Base-by-base conservation (phyloP, 202 grass and related monocot genomes). In the Miscanthus sacchariflorus region DNA sequence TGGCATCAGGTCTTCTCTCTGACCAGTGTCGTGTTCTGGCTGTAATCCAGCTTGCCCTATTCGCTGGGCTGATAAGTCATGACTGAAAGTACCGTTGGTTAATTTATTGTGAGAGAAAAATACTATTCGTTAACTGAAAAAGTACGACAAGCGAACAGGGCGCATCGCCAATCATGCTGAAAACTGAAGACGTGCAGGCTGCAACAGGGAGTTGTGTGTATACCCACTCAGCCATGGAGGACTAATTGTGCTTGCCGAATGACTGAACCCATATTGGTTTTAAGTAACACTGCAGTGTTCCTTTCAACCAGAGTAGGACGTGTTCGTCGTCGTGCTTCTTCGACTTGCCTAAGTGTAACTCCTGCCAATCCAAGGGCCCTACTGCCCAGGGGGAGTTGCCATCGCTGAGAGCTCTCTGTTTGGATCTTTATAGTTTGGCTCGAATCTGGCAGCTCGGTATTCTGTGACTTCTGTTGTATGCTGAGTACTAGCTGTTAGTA, bases 21-120 rank as follows among this genome's bases (percentile, higher is more conserved):
- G 46, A 45, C 23, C 46, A 35, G 9, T 68, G 86, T 76, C 71
- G 45, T 88, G n/a, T 44, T 69, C 24, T 59, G 45, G 9, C 67
- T 46, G 84, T 44, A 86, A 79, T 79, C 39, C 9, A 33, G 30
- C 30, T n/a, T n/a, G n/a, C n/a, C n/a, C n/a, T n/a, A n/a, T n/a
- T n/a, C n/a, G n/a, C n/a, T n/a, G n/a, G n/a, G n/a, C n/a, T n/a
- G n/a, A n/a, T n/a, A n/a, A n/a, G n/a, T n/a, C n/a, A n/a, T n/a
- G n/a, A n/a, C n/a, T n/a, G n/a, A n/a, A n/a, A n/a, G n/a, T n/a
- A n/a, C n/a, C n/a, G n/a, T n/a, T n/a, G n/a, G n/a, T n/a, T n/a
- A n/a, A n/a, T n/a, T n/a, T n/a, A n/a, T n/a, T n/a, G n/a, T n/a
- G n/a, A n/a, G n/a, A n/a, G n/a, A n/a, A n/a, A n/a, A n/a, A n/a